Percentiles rank a stretch among this genome's conserved stretches.
Conservation (phyloP, 306 rosid species). For the Lathyrus tuberosus region DNA sequence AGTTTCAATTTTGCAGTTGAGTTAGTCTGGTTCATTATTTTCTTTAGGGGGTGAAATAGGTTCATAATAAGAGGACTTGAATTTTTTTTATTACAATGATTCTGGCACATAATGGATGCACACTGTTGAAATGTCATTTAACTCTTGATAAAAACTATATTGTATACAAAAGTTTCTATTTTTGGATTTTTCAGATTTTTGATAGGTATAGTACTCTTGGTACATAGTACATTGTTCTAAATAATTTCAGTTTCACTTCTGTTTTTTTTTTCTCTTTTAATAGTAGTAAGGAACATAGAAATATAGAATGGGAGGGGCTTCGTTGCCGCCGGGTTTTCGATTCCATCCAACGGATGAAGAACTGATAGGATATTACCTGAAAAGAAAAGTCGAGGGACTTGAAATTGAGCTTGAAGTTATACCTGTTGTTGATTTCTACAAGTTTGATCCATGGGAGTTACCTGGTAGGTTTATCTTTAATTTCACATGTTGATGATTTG, state of each 20-base stretch:
- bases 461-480: constrained; percentile 80
- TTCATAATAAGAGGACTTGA: constrained; percentile 37
- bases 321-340: constrained; percentile 84
- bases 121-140: constrained; percentile 57
- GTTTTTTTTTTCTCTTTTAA: neutral
- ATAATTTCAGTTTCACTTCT: constrained; percentile 4
- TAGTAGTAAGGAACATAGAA: constrained; percentile 27
- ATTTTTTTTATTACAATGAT: constrained; percentile 63
- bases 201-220: constrained; percentile 56
- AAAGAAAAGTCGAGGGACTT: constrained; percentile 78
- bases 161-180: constrained; percentile 74
- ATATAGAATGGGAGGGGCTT: constrained; percentile 46
- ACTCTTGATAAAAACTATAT: constrained; percentile 53
- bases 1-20: constrained; percentile 14
- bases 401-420: constrained; percentile 90
- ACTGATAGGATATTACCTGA: constrained; percentile 76
- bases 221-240: constrained; percentile 43
- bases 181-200: constrained; percentile 86
- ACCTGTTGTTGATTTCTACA: constrained; percentile 85
- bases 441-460: constrained; percentile 93
- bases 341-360: constrained; percentile 95
- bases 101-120: constrained; percentile 57
- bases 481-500: constrained; percentile 19
- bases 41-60: constrained; percentile 37
- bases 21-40: constrained; percentile 10